A percentile compares a stretch with the other conserved stretches of the same genome.
These are phyloP conservation scores for Turnera subulata DNA, from an alignment of 345 rosid genomes.

Conservation along the genomic window DNA sequence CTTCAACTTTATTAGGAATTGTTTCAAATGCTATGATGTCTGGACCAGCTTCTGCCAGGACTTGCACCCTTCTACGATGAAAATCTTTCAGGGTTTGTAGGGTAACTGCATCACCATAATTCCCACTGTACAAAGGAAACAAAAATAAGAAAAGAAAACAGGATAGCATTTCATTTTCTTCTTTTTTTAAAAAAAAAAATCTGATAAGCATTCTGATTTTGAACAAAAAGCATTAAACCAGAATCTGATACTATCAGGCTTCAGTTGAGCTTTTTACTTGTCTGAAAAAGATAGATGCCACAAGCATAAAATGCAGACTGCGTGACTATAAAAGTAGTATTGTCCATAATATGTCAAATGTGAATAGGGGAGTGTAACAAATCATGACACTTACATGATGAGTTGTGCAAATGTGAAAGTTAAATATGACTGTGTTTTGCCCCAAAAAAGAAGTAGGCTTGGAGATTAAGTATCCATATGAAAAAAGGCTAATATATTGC, in stretches of 20 bases:
- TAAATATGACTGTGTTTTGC: neutral
- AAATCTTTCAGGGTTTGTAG: conserved; percentile 55
- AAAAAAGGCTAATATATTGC: neutral
- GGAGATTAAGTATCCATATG: neutral
- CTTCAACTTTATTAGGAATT: conserved; percentile 78
- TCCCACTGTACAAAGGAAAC: conserved; percentile 42
- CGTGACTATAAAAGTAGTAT: neutral
- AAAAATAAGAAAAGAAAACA: conserved; percentile 6
- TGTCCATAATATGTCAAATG: neutral
- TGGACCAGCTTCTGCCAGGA: conserved; percentile 63
- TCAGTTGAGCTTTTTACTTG: neutral
- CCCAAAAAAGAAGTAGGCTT: neutral
- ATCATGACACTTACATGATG: neutral
- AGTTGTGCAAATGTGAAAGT: too few relatives aligned
- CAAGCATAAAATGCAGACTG: neutral
- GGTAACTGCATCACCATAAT: conserved; percentile 56
- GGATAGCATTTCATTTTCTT: neutral
- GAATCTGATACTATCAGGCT: neutral
- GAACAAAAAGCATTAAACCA: neutral
- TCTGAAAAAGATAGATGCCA: neutral
- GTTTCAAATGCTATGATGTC: conserved; percentile 82
- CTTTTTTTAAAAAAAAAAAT: neutral
- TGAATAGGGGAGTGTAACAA: neutral
- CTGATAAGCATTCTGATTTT: neutral
- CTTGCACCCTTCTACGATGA: conserved; percentile 68